Percentiles rank a stretch among this genome's conserved stretches.
phyloP scores from a whole-genome alignment of 73 alveolate genomes.

The Breviolum minutum region DNA sequence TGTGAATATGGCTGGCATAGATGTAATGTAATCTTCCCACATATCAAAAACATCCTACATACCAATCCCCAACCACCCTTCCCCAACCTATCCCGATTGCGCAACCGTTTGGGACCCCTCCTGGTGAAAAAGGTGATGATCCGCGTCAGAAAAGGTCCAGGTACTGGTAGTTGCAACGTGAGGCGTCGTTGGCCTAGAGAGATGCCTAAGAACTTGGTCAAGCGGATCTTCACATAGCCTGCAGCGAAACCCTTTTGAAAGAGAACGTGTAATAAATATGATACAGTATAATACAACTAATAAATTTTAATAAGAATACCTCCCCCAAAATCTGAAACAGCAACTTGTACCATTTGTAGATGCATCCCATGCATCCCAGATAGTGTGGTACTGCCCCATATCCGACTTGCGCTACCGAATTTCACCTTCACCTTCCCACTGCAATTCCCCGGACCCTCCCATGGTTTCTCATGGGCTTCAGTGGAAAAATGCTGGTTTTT shows the following conservation, averaged over 20 bases:
- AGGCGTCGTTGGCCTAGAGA: slow-evolving; percentile 53
- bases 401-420: too few relatives aligned
- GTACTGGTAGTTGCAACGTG: slow-evolving; percentile 75
- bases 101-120: neutral
- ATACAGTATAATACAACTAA: neutral
- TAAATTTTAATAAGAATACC: neutral
- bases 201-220: slow-evolving; percentile 53
- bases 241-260: neutral
- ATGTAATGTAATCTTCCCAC: too few relatives aligned
- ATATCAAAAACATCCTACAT: too few relatives aligned
- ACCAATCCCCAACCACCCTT: neutral
- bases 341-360: too few relatives aligned
- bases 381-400: too few relatives aligned
- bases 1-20: too few relatives aligned
- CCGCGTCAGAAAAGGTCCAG: slow-evolving; percentile 73
- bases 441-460: neutral
- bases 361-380: too few relatives aligned
- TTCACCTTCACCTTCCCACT: too few relatives aligned
- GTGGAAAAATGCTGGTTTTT: too few relatives aligned
- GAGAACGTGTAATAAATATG: too few relatives aligned
- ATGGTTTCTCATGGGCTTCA: too few relatives aligned
- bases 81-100: neutral
- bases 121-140: slow-evolving; percentile 76
- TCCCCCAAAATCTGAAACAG: neutral
- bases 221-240: slow-evolving; percentile 31